phyloP scores from a whole-genome alignment of 805 yeast genomes.

The Hanseniaspora mollemarum region DNA sequence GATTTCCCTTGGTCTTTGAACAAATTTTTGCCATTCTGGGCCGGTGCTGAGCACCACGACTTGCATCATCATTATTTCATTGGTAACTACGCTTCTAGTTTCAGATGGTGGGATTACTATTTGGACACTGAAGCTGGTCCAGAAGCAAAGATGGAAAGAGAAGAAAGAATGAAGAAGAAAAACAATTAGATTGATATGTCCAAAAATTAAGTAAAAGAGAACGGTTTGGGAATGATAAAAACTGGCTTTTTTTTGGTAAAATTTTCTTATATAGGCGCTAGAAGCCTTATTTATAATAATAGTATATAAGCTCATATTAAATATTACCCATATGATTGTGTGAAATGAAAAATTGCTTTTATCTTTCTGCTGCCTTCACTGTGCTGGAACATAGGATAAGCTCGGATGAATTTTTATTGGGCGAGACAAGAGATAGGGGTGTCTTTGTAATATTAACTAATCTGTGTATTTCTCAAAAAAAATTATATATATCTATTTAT shows the following conservation, averaged over 20 bases:
- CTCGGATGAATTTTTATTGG: no score
- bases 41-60: slow-evolving; percentile 97
- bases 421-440: no score
- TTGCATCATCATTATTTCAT: slow-evolving; percentile 92
- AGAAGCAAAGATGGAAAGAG: slow-evolving; percentile 65
- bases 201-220: background rate
- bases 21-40: slow-evolving; percentile 90
- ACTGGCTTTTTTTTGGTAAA: background rate
- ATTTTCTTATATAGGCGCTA: background rate
- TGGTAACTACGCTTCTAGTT: slow-evolving; percentile 88
- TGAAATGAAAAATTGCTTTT: no score
- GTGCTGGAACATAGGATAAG: no score
- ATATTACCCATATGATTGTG: no score
- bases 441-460: no score
- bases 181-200: slow-evolving; percentile 32
- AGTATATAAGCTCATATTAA: background rate
- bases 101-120: slow-evolving; percentile 90
- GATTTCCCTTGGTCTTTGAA: slow-evolving; percentile 96
- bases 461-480: no score
- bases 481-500: slow-evolving; percentile 2
- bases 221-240: background rate
- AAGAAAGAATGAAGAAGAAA: slow-evolving; percentile 44
- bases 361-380: no score
- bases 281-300: background rate
- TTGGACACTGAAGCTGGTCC: slow-evolving; percentile 86